phyloP scores from a whole-genome alignment of 2,329 filamentous ascomycete genomes.

The Microdochium paspali region DNA sequence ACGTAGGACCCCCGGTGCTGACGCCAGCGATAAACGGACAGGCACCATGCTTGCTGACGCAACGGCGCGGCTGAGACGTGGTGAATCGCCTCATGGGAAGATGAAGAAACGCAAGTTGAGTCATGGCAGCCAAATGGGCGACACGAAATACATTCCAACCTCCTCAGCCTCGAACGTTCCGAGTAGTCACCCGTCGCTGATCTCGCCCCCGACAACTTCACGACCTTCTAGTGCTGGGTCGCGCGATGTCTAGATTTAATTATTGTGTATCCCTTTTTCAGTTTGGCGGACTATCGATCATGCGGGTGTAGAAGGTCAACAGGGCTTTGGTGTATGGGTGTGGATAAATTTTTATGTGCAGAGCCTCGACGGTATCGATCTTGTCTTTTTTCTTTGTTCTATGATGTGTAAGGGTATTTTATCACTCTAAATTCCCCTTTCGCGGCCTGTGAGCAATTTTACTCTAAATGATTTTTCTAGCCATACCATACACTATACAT shows the following conservation, averaged over 20 bases:
- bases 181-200: conserved; percentile 1
- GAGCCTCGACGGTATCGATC: too few relatives aligned
- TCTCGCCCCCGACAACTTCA: conserved; percentile 2
- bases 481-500: too few relatives aligned
- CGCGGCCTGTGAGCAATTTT: too few relatives aligned
- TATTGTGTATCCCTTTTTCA: neutral
- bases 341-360: too few relatives aligned
- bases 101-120: neutral
- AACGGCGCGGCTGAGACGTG: neutral
- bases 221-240: conserved; percentile 4
- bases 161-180: neutral
- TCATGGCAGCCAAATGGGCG: neutral
- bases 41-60: neutral
- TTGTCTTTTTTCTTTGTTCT: too few relatives aligned
- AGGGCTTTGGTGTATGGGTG: too few relatives aligned
- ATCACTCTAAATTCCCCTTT: too few relatives aligned
- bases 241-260: neutral
- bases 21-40: neutral
- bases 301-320: too few relatives aligned
- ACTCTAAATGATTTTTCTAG: too few relatives aligned
- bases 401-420: too few relatives aligned
- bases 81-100: neutral
- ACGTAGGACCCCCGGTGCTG: neutral
- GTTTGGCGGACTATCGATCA: too few relatives aligned
- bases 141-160: too few relatives aligned